phyloP scores from a whole-genome alignment of 2,329 filamentous ascomycete species.

The Ophiognomonia clavigignenti-juglandacearum region DNA sequence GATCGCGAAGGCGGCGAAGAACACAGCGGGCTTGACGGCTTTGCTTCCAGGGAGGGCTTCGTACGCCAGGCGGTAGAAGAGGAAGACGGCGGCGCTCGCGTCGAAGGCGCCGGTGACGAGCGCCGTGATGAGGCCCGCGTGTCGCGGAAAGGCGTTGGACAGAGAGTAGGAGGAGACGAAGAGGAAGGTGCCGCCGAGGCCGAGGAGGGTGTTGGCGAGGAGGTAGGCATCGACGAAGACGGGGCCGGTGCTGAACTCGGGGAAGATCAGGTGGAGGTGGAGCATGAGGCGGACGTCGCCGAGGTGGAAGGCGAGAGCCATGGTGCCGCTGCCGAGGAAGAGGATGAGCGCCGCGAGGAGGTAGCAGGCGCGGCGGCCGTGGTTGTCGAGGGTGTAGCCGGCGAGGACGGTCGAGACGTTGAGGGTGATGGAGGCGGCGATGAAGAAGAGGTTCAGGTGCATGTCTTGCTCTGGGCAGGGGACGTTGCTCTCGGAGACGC shows the following conservation, averaged over 20 bases:
- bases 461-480: conserved; percentile 50
- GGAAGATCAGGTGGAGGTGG: no score
- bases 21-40: conserved; percentile 30
- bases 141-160: conserved; percentile 58
- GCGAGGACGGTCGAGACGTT: conserved; percentile 64
- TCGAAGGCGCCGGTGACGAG: conserved; percentile 61
- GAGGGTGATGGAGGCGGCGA: conserved; percentile 36
- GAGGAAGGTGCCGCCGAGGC: conserved; percentile 57
- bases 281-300: no score
- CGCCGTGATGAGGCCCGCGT: conserved; percentile 56
- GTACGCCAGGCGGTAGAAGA: conserved; percentile 53
- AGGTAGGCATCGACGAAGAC: conserved; percentile 53
- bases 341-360: conserved; percentile 56
- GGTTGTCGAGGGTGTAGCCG: conserved; percentile 62
- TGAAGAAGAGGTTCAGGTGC: conserved; percentile 63
- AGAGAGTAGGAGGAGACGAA: conserved; percentile 63
- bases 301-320: conserved; percentile 23
- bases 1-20: conserved; percentile 33
- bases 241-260: no score
- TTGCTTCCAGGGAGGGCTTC: conserved; percentile 37
- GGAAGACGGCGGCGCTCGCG: conserved; percentile 56
- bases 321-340: conserved; percentile 51
- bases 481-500: conserved; percentile 11
- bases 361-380: conserved; percentile 59
- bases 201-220: conserved; percentile 54